Evolutionary conservation across 2,329 filamentous ascomycete genomes (phyloP).

Genomic region (Madurella fahalii): DNA sequence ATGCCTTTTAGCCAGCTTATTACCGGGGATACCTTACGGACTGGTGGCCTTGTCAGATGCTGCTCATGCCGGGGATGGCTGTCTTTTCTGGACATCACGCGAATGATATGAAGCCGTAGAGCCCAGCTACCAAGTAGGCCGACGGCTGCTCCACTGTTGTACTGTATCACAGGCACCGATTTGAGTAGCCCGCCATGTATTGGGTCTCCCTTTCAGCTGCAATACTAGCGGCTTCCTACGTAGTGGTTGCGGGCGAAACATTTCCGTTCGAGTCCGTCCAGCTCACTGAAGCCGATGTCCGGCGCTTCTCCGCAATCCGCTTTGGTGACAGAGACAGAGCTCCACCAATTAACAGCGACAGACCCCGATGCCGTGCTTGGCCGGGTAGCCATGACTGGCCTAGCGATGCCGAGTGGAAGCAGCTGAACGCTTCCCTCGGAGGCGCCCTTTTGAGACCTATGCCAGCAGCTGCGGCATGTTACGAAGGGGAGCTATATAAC

Average conservation of each 20-base stretch:
- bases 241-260: not conserved
- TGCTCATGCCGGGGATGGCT: no score
- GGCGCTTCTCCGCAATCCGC: not conserved
- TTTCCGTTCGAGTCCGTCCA: slow-evolving; percentile 6
- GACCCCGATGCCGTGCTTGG: slow-evolving; percentile 9
- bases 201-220: not conserved
- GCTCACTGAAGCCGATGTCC: not conserved
- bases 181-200: not conserved
- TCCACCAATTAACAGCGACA: not conserved
- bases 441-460: slow-evolving; percentile 29
- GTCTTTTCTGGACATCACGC: not conserved
- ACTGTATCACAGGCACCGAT: not conserved
- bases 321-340: not conserved
- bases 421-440: slow-evolving; percentile 24
- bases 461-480: slow-evolving; percentile 30
- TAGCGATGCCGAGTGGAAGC: slow-evolving; percentile 14
- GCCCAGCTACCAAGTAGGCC: not conserved
- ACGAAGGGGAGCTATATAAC: slow-evolving; percentile 25
- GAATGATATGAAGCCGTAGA: not conserved
- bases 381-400: slow-evolving; percentile 5
- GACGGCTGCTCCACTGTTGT: no score
- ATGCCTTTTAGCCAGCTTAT: no score
- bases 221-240: not conserved
- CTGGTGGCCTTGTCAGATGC: no score
- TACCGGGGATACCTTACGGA: no score